Base-by-base conservation (phyloP, 2,329 filamentous ascomycete genomes). In the Dryadomyces sulphureus region DNA sequence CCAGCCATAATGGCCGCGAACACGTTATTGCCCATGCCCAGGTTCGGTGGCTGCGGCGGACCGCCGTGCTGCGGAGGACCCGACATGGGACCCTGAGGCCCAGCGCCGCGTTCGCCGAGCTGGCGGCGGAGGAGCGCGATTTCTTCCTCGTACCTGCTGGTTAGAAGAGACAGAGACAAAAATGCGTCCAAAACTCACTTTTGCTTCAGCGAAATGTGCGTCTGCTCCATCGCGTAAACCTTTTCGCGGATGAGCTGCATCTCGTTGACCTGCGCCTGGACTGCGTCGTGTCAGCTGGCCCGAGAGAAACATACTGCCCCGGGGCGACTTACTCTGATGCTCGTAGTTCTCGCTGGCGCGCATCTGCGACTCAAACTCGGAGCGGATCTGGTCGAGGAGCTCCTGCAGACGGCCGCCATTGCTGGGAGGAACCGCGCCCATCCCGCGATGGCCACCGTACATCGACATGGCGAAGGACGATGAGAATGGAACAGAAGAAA, bases 1-100 rank as follows among this genome's bases (percentile, higher is more conserved):
- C 90, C 90, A 47, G 89, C 79, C 86, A 98, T 96, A 60, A 96
- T 94, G 47, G 87, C 88, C 54, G 87, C 88, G 60, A 98, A 96
- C 36, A 96, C 73, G 58, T 93, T 92, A 61, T 84, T 90, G 22
- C 90, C 89, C 58, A 93, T 84, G 24, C 88, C 86, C 54, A 96
- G 84, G 43, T 86, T 84, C 36, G 86, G 89, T 32, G 92, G 90
- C 64, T 92, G 86, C 42, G 84, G 80, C 48, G 87, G 83, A 38
- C 82, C 86, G 49, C 77, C 77, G 53, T 92, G 85, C 58, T 83
- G 81, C 49, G 81, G 75, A 36, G 80, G 79, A 16, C 79, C 82
- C 51, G 75, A 74, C 58, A 87, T 78, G 50, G 65, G 66, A 48
- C 70, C 65, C 53, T 73, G 71, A 30, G 67, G 71, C 43, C 73